Evolutionary conservation across 2,329 filamentous ascomycete genomes (phyloP).

Genomic region (Blumeria hordei): DNA sequence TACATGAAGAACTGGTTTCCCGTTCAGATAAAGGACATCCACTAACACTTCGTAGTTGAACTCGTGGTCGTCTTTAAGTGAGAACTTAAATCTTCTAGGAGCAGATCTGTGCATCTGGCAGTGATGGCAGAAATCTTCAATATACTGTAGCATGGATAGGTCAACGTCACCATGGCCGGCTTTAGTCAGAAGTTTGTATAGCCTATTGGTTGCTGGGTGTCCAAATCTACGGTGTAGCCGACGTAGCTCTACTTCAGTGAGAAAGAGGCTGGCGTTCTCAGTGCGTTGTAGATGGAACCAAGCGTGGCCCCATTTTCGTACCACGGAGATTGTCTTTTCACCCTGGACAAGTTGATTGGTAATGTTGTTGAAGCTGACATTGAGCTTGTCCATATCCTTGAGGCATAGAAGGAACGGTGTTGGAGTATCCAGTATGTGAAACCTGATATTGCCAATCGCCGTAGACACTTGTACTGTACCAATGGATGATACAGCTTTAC

Average conservation of each 20-base stretch:
- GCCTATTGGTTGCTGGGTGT: not conserved
- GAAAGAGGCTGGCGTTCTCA: not conserved
- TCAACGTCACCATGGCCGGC: not conserved
- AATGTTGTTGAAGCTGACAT: not conserved
- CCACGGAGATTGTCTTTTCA: not conserved
- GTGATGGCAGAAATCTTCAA: constrained; percentile 1
- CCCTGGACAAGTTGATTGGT: not conserved
- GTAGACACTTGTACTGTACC: not conserved
- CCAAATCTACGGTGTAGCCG: not conserved
- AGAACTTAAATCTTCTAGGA: constrained; percentile 1
- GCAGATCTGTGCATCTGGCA: not conserved
- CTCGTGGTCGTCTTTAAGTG: constrained; percentile 1
- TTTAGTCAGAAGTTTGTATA: not conserved
- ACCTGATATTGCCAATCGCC: not conserved
- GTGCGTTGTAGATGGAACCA: not conserved
- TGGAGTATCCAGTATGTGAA: not conserved
- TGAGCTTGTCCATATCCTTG: not conserved
- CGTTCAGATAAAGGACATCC: constrained; percentile 1
- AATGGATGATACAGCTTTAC: not conserved
- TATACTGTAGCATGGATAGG: not conserved
- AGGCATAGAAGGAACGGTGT: not conserved
- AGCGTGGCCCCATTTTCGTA: not conserved
- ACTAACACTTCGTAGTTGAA: constrained; percentile 2
- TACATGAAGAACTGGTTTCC: not conserved
- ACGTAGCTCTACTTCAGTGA: not conserved